Evolutionary conservation across 1,284 basidiomycete species (phyloP).

Genomic region (Tausonia pullulans): DNA sequence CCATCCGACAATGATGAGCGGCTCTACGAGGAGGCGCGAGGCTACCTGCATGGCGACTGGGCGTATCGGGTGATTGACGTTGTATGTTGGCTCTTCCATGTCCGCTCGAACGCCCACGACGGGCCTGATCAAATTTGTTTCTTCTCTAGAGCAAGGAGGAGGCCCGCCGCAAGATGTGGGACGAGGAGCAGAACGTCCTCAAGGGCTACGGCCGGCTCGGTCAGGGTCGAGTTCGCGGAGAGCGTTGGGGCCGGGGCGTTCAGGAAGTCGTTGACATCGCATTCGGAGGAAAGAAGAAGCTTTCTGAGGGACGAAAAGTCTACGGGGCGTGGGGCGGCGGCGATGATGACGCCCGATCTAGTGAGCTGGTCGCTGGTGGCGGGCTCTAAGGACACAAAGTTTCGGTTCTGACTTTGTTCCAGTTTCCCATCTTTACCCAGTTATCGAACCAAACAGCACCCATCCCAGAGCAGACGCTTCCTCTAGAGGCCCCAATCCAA

Average conservation of each 20-base stretch:
- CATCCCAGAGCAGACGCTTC: no score
- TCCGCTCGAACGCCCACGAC: background rate
- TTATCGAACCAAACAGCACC: no score
- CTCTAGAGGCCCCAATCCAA: no score
- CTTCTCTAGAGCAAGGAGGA: constrained; percentile 23
- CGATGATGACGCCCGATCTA: constrained; percentile 21
- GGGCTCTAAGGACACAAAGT: no score
- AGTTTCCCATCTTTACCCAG: no score
- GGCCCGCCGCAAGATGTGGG: constrained; percentile 28
- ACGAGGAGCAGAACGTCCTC: constrained; percentile 34
- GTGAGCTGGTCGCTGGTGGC: constrained; percentile 21
- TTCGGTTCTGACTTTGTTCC: no score
- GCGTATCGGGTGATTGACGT: constrained; percentile 56
- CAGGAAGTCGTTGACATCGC: background rate
- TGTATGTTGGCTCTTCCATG: background rate
- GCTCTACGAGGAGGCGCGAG: constrained; percentile 56
- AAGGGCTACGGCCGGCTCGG: constrained; percentile 52
- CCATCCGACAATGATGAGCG: constrained; percentile 51
- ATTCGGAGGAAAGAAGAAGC: constrained; percentile 20
- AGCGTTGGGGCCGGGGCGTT: constrained; percentile 12
- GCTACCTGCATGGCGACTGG: constrained; percentile 81
- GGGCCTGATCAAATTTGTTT: background rate
- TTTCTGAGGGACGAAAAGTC: constrained; percentile 12
- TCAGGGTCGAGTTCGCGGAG: constrained; percentile 40
- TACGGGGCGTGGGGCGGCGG: constrained; percentile 13